Evolutionary conservation across 2,329 filamentous ascomycete species (phyloP).

Genomic region (Penicillium aurantiogriseum): DNA sequence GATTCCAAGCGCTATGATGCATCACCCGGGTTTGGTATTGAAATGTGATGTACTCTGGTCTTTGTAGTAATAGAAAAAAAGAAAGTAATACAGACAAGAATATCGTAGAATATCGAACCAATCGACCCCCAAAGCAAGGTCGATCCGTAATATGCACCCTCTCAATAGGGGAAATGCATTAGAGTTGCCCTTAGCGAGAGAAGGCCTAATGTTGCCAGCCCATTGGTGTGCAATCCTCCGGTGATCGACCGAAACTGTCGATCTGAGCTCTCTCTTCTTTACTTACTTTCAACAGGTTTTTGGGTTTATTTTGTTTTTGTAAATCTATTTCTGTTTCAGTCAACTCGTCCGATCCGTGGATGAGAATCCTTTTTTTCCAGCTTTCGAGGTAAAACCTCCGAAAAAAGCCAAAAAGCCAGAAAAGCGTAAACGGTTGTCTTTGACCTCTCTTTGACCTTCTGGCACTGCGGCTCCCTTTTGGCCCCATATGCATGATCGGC

Average conservation of each 20-base stretch:
- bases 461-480: slow-evolving; percentile 11
- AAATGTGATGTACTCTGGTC: slow-evolving; percentile 4
- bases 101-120: slow-evolving; percentile 32
- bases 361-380: slow-evolving; percentile 5
- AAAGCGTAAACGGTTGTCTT: background rate
- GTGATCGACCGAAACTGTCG: slow-evolving; percentile 36
- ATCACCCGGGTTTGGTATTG: background rate
- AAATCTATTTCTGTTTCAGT: slow-evolving; percentile 5
- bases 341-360: slow-evolving; percentile 16
- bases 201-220: slow-evolving; percentile 26
- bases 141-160: background rate
- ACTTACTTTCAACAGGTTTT: background rate
- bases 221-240: slow-evolving; percentile 34
- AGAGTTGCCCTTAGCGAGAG: slow-evolving; percentile 25
- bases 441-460: background rate
- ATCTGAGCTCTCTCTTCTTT: slow-evolving; percentile 16
- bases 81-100: background rate
- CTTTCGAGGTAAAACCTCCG: background rate
- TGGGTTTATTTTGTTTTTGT: background rate
- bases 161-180: slow-evolving; percentile 8
- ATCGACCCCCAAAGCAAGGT: slow-evolving; percentile 15
- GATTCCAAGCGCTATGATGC: background rate
- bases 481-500: slow-evolving; percentile 21
- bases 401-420: background rate
- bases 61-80: background rate